These are phyloP conservation scores for Colletotrichum sp. DNA, from an alignment of 2,329 filamentous ascomycete genomes.

Conservation along the genomic window DNA sequence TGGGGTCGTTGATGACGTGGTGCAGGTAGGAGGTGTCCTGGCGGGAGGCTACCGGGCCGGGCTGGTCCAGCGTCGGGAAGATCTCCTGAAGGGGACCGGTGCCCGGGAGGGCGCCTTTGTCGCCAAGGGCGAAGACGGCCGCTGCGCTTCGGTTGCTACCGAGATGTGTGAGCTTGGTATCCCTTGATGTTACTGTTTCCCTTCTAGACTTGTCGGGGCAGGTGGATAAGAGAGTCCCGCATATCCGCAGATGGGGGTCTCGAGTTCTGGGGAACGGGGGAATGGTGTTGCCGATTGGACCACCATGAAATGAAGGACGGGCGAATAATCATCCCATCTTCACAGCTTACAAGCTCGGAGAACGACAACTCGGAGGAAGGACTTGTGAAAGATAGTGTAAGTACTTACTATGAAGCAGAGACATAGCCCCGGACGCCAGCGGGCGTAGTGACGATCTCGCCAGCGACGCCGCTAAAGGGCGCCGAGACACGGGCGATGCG, in stretches of 20 bases:
- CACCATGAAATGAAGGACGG: not conserved
- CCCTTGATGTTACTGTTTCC: not conserved
- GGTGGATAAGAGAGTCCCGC: not conserved
- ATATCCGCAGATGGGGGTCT: not conserved
- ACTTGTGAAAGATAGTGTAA: not conserved
- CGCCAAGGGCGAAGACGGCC: slow-evolving; percentile 18
- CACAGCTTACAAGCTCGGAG: not conserved
- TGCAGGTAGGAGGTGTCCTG: slow-evolving; percentile 21
- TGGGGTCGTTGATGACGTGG: slow-evolving; percentile 20
- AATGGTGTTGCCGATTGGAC: not conserved
- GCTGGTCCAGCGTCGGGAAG: slow-evolving; percentile 21
- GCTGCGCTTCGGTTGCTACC: slow-evolving; percentile 20
- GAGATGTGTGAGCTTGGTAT: not conserved
- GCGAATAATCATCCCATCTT: not conserved
- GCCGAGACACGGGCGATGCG: slow-evolving; percentile 21
- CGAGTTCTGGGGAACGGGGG: not conserved
- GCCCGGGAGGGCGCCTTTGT: slow-evolving; percentile 21
- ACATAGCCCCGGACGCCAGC: slow-evolving; percentile 23
- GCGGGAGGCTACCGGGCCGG: slow-evolving; percentile 16
- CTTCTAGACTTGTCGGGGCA: not conserved
- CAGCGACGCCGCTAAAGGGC: slow-evolving; percentile 22
- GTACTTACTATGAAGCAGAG: slow-evolving; percentile 23
- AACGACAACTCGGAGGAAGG: not conserved
- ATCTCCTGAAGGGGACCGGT: slow-evolving; percentile 21
- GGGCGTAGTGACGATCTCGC: slow-evolving; percentile 22